Conservation (phyloP, 108 stramenopile genomes). For the Skeletonema costatum region DNA sequence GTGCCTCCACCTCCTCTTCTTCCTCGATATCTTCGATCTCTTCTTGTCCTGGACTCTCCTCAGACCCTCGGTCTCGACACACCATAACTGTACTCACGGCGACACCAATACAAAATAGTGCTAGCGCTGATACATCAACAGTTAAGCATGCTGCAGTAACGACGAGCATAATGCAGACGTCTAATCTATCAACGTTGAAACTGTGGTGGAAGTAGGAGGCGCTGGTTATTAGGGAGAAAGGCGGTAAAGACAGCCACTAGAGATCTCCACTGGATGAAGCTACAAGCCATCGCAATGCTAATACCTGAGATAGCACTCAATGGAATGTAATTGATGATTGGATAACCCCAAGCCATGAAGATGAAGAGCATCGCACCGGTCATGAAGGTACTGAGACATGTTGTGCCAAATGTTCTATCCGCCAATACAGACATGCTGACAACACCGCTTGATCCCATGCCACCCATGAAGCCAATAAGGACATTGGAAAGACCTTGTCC, state of each 20-base stretch:
- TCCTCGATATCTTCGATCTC: conserved; percentile 10
- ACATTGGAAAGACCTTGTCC: conserved; percentile 46
- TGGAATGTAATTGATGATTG: conserved; percentile 47
- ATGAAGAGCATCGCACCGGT: conserved; percentile 30
- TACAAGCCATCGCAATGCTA: conserved; percentile 30
- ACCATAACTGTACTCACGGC: neutral
- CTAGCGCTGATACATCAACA: conserved; percentile 7
- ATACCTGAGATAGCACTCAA: conserved; percentile 44
- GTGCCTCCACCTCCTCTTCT: conserved; percentile 14
- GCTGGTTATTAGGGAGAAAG: conserved; percentile 27
- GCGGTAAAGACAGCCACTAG: conserved; percentile 36
- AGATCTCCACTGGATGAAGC: conserved; percentile 51
- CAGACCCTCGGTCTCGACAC: neutral
- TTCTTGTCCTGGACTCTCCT: neutral
- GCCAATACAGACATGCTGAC: conserved; percentile 39
- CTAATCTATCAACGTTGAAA: conserved; percentile 34
- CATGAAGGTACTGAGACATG: conserved; percentile 43
- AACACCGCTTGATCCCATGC: conserved; percentile 48
- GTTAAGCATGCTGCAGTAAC: conserved; percentile 1
- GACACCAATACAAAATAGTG: neutral
- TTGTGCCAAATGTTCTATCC: conserved; percentile 47
- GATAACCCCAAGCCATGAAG: conserved; percentile 39
- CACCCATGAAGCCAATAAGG: conserved; percentile 41
- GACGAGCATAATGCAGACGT: conserved; percentile 20
- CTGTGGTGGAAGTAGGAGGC: conserved; percentile 37